Base-by-base conservation (phyloP, 140 eudicot species). In the Cichorium intybus region DNA sequence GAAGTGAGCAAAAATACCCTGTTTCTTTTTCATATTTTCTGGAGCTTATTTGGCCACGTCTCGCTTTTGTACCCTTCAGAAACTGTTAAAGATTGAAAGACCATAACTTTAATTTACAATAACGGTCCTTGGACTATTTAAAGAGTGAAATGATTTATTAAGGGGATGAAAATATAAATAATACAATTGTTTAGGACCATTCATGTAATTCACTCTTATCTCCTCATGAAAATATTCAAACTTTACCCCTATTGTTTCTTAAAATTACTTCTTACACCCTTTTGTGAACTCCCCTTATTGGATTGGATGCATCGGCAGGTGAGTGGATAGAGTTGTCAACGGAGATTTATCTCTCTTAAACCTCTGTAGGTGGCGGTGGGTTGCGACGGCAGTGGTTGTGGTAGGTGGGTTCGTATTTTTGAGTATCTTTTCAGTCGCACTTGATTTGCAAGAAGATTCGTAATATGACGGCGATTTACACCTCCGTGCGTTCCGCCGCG, bases 31-130 rank as follows among this genome's bases (percentile, higher is more conserved):
- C 51, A 70, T 75, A 68, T 56, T 62, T 57, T 39, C 53, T 53
- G 81, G 81, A 80, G 69, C 51, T 71, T 68, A 50, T 61, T 76
- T 51, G 66, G 82, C 82, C 85, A 80, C 85, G 78, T 71, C 43
- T 65, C 33, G 6, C 53, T 43, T 34, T 53, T 71, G 49, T 46
- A 48, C 57, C 74, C 64, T 28, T 60, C 21, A 28, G 20, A 57
- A 46, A 21, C 6, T 33, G 18, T 63, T 43, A 15, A 33, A 31
- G 57, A 22, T 45, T 17, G 24, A 34, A 39, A 20, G 24, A 21
- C 21, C 33, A 22, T 10, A 11, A 14, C n/a, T 22, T 58, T 33
- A 43, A 15, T 43, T 48, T 48, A 48, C 54, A 48, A 48, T 17
- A 48, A 17, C 18, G 31, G 70, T 29, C 58, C 70, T 66, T 66